phyloP scores from a whole-genome alignment of 2,329 filamentous ascomycete species.

The Trichoderma gracile region DNA sequence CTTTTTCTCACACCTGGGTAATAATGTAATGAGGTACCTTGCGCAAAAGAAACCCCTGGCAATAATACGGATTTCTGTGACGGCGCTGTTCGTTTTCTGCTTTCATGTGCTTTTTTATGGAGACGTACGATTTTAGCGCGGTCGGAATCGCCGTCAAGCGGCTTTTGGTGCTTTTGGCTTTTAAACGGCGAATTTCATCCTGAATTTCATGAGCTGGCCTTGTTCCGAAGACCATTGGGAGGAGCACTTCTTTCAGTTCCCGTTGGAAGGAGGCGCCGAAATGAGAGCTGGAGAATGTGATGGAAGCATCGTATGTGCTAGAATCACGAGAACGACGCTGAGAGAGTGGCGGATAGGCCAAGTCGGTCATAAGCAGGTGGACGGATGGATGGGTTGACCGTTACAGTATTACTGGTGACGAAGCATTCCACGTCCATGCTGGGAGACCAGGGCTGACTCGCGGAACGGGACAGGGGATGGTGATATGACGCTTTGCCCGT shows the following conservation, averaged over 20 bases:
- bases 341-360: not conserved
- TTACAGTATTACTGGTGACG: too few species aligned
- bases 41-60: slow-evolving; percentile 1
- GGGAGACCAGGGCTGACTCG: not conserved
- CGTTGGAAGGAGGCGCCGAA: not conserved
- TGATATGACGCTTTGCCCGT: not conserved
- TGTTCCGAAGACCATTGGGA: slow-evolving; percentile 5
- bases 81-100: too few species aligned
- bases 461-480: slow-evolving; percentile 2
- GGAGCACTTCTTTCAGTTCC: not conserved
- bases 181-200: not conserved
- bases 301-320: not conserved
- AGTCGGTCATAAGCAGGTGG: not conserved
- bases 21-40: not conserved
- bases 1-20: not conserved
- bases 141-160: slow-evolving; percentile 17
- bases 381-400: too few species aligned
- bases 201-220: not conserved
- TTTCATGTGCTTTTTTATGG: too few species aligned
- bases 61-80: too few species aligned
- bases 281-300: not conserved
- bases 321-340: not conserved
- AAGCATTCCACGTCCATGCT: slow-evolving; percentile 1
- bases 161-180: not conserved
- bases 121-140: too few species aligned